Evolutionary conservation across 306 rosid species (phyloP), one percentile per base, ranked within the genome.

Genomic region (Phaseolus lunatus): DNA sequence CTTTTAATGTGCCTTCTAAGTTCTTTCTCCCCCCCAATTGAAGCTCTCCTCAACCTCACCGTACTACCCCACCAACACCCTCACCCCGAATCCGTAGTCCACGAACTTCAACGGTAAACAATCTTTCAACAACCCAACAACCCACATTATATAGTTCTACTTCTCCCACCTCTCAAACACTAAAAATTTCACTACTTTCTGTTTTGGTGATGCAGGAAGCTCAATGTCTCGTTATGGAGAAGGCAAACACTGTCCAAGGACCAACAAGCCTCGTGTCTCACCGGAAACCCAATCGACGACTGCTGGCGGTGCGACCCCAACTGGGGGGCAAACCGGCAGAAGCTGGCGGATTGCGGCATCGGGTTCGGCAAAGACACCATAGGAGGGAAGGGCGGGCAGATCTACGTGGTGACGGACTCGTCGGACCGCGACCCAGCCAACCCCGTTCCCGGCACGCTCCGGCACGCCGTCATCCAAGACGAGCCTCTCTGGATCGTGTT

Each of bases 371-470:
- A 57, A 29, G 89, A 84, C 76, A 91, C 99, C 53, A 33, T 88
- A 82, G 98, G 99, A 13, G 98, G 99, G 0, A 96, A 92, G 22
- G 92, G 92, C 33, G 99, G 99, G 0, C 99, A 84, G 94, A 87
- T 91, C 97, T 96, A 96, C 73, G 2, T 84, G 0, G 97, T 96
- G 11, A 92, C 92, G 2, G 99, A 96, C 81, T 96, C 99, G 33
- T 96, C 99, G 31, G 99, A 96, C 72, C 10, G n/a, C 2, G 87
- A 96, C 88, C 88, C 94, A 0, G 89, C 82, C 0, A 86, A 86
- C 83, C 99, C 99, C 0, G 52, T 72, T 0, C 99, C 97, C 0
- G 99, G 99, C 3, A 96, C 99, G 0, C 98, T 96, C 87, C 97
- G 99, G 16, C 90, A 89, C 87, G 99, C 98, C 44, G 99, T 92